These are phyloP conservation scores for Isoetes taiwanensis DNA, from an alignment of 75 land plant species.

Conservation along the genomic window DNA sequence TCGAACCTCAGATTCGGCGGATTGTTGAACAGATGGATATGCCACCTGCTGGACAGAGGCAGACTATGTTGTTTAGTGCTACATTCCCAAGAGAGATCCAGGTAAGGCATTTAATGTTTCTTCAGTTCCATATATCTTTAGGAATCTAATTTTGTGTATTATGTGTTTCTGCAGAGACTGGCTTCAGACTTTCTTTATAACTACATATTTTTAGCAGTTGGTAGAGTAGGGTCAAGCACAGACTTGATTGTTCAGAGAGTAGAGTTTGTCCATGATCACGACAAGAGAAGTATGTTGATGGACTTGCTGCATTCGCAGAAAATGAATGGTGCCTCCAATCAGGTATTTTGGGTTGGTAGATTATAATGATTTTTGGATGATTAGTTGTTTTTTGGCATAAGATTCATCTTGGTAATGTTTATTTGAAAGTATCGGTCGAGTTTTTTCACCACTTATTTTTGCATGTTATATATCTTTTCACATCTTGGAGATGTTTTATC, in stretches of 20 bases:
- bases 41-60: conserved; percentile 74
- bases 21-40: conserved; percentile 94
- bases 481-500: too few relatives aligned
- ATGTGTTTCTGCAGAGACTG: conserved; percentile 48
- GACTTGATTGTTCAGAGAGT: conserved; percentile 89
- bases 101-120: conserved; percentile 26
- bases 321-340: conserved; percentile 46
- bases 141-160: not conserved
- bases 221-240: conserved; percentile 95
- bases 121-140: not conserved
- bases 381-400: too few relatives aligned
- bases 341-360: conserved; percentile 30
- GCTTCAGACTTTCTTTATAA: conserved; percentile 78
- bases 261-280: conserved; percentile 66
- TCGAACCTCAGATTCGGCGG: conserved; percentile 86
- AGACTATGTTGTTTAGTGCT: conserved; percentile 95
- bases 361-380: not conserved
- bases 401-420: too few relatives aligned
- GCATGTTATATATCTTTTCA: too few relatives aligned
- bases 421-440: too few relatives aligned
- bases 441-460: too few relatives aligned
- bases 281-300: conserved; percentile 77
- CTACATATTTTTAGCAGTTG: conserved; percentile 87
- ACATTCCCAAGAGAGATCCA: conserved; percentile 93
- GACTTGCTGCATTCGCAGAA: conserved; percentile 80